phyloP scores from a whole-genome alignment of 495 filamentous ascomycete genomes.

The Talaromyces stipitatus region DNA sequence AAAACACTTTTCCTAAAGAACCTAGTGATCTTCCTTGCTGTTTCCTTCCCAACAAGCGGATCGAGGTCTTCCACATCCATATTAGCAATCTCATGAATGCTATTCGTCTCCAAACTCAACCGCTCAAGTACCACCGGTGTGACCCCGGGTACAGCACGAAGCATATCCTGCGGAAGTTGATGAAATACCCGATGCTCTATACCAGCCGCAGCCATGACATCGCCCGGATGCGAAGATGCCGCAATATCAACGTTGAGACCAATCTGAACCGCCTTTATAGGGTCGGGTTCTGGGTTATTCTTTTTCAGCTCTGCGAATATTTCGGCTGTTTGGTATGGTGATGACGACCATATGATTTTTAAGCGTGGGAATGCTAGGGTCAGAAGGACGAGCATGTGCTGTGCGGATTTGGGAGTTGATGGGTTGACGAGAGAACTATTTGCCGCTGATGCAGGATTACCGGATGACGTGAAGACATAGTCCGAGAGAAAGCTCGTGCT shows the following conservation, averaged over 20 bases:
- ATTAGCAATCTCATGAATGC: conserved; percentile 78
- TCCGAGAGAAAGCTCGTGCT: conserved; percentile 34
- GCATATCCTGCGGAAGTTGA: conserved; percentile 75
- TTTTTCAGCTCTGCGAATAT: conserved; percentile 93
- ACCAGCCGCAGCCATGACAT: conserved; percentile 52
- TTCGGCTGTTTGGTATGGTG: conserved; percentile 92
- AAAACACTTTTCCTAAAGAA: conserved; percentile 85
- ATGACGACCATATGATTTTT: conserved; percentile 87
- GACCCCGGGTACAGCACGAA: conserved; percentile 79
- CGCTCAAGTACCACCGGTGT: conserved; percentile 65
- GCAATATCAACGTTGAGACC: conserved; percentile 60
- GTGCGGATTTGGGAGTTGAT: conserved; percentile 60
- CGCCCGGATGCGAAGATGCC: conserved; percentile 44
- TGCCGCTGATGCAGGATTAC: conserved; percentile 45
- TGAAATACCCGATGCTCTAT: conserved; percentile 51
- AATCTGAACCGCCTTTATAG: conserved; percentile 72
- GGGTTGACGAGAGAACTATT: conserved; percentile 35
- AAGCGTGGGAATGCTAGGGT: conserved; percentile 87
- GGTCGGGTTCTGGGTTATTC: conserved; percentile 81
- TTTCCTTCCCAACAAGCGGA: conserved; percentile 69
- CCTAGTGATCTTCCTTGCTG: conserved; percentile 63
- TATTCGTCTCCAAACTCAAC: conserved; percentile 64
- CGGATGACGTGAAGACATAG: conserved; percentile 61
- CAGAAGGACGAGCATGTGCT: conserved; percentile 85
- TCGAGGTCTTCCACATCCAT: conserved; percentile 68